These are phyloP conservation scores for Glomus cerebriforme DNA, from an alignment of 192 early-diverging fungal species.

Conservation along the genomic window DNA sequence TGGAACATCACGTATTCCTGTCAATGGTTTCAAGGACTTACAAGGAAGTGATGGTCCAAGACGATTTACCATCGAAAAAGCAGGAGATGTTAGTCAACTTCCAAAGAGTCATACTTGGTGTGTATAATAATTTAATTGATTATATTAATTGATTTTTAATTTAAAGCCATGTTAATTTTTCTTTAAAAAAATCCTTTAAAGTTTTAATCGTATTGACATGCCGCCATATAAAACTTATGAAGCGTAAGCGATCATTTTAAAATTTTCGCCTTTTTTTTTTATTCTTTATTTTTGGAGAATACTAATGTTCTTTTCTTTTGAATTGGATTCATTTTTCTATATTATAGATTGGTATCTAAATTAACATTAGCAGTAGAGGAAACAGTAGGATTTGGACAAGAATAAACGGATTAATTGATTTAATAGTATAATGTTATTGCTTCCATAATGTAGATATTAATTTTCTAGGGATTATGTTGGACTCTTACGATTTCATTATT, in stretches of 20 bases:
- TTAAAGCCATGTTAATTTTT: background rate
- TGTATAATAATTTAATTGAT: slow-evolving; percentile 13
- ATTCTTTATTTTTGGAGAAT: slow-evolving; percentile 36
- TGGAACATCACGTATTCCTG: slow-evolving; percentile 95
- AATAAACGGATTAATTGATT: slow-evolving; percentile 41
- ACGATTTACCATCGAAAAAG: slow-evolving; percentile 94
- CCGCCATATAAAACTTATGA: slow-evolving; percentile 89
- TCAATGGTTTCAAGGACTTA: slow-evolving; percentile 98
- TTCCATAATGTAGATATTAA: background rate
- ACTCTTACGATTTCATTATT: background rate
- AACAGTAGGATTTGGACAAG: slow-evolving; percentile 93
- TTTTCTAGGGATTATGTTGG: background rate
- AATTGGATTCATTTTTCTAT: background rate
- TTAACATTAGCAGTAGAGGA: slow-evolving; percentile 94
- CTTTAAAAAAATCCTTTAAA: slow-evolving; percentile 32
- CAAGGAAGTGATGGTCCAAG: slow-evolving; percentile 96
- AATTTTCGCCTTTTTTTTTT: background rate
- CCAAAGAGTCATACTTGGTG: slow-evolving; percentile 96
- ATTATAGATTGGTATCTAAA: slow-evolving; percentile 58
- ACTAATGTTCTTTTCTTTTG: slow-evolving; percentile 27
- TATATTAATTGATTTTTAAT: slow-evolving; percentile 9
- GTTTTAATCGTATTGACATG: slow-evolving; percentile 96
- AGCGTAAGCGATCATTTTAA: slow-evolving; percentile 35
- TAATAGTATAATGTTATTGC: background rate
- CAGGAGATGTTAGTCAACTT: slow-evolving; percentile 79